Conservation (phyloP, 495 filamentous ascomycete genomes). For the Penicillium longicatenatum region DNA sequence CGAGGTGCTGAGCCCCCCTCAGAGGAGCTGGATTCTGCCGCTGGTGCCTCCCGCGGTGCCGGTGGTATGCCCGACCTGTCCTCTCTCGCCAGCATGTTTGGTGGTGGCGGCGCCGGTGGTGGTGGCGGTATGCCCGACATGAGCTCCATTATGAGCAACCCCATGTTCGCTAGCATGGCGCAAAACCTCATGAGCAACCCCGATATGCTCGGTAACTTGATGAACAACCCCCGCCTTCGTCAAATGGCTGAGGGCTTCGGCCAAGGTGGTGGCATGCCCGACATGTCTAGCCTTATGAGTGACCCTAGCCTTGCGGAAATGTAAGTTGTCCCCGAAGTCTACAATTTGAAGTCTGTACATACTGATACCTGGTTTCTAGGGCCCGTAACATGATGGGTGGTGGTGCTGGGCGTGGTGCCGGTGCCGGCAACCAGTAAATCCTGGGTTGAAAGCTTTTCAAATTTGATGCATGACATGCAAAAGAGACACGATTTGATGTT, state of each 20-base stretch:
- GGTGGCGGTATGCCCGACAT: slow-evolving; percentile 88
- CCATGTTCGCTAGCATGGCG: slow-evolving; percentile 95
- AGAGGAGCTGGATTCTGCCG: slow-evolving; percentile 50
- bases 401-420: slow-evolving; percentile 55
- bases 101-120: slow-evolving; percentile 55
- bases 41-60: slow-evolving; percentile 49
- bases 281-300: slow-evolving; percentile 77
- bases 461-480: slow-evolving; percentile 19
- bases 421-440: slow-evolving; percentile 28
- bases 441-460: slow-evolving; percentile 10
- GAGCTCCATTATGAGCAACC: slow-evolving; percentile 86
- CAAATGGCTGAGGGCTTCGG: slow-evolving; percentile 68
- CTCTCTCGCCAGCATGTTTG: slow-evolving; percentile 71
- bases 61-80: slow-evolving; percentile 82
- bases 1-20: slow-evolving; percentile 51
- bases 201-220: slow-evolving; percentile 81
- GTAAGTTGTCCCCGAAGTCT: slow-evolving; percentile 56
- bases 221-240: slow-evolving; percentile 88
- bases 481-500: slow-evolving; percentile 28
- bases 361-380: slow-evolving; percentile 44
- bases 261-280: slow-evolving; percentile 75
- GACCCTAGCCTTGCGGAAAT: slow-evolving; percentile 91
- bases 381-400: slow-evolving; percentile 79
- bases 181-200: slow-evolving; percentile 97
- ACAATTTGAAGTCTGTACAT: slow-evolving; percentile 5